phyloP scores from a whole-genome alignment of 1,139 yeast species.

The Kodamaea anthophila region DNA sequence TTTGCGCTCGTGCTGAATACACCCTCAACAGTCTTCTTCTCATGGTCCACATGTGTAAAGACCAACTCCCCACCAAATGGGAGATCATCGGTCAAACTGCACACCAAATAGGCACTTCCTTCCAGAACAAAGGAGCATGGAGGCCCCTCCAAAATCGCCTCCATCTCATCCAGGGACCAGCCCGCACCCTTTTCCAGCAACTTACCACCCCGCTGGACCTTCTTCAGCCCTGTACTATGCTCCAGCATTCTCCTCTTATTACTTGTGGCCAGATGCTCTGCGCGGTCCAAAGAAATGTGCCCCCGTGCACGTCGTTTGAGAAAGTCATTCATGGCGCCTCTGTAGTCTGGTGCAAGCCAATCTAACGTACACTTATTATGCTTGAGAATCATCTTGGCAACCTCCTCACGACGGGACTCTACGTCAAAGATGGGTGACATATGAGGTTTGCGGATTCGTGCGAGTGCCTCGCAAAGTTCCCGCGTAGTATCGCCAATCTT shows the following conservation, averaged over 20 bases:
- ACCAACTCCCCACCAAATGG: constrained; percentile 12
- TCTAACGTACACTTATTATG: too few species aligned
- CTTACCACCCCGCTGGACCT: not conserved
- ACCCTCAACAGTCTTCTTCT: constrained; percentile 13
- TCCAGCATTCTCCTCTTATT: constrained; percentile 2
- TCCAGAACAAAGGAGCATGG: constrained; percentile 15
- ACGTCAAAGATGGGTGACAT: constrained; percentile 6
- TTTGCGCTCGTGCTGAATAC: constrained; percentile 14
- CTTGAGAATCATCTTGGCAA: constrained; percentile 2
- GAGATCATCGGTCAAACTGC: constrained; percentile 6
- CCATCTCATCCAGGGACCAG: not conserved
- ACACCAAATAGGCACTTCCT: constrained; percentile 16
- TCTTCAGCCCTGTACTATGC: not conserved
- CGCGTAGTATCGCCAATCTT: constrained; percentile 4
- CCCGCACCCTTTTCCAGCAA: not conserved
- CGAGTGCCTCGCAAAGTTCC: constrained; percentile 1
- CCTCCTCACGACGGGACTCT: constrained; percentile 4
- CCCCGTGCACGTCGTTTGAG: constrained; percentile 14
- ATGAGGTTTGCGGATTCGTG: too few species aligned
- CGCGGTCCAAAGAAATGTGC: constrained; percentile 7
- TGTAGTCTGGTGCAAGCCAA: constrained; percentile 14
- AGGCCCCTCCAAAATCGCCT: too few species aligned
- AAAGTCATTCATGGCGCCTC: constrained; percentile 18
- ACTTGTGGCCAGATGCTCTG: not conserved
- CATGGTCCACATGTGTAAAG: constrained; percentile 19